phyloP scores from a whole-genome alignment of 2,329 filamentous ascomycete species.

The Penicillium hordei region DNA sequence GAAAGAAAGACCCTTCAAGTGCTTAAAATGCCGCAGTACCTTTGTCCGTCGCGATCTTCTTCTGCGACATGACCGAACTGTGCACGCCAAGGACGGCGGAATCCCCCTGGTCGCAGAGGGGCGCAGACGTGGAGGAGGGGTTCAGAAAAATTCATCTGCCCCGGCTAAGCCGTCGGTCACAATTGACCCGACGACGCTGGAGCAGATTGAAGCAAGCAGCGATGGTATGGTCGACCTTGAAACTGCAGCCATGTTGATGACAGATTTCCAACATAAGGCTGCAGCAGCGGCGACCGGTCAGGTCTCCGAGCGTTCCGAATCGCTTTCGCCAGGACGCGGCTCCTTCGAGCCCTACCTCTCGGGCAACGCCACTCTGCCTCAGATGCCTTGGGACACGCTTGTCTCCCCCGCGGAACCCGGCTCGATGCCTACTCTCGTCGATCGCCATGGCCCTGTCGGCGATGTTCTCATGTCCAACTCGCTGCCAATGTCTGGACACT shows the following conservation, averaged over 20 bases:
- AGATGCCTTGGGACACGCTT: slow-evolving; percentile 90
- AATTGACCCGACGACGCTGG: slow-evolving; percentile 80
- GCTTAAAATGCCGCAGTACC: slow-evolving; percentile 95
- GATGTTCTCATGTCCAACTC: slow-evolving; percentile 71
- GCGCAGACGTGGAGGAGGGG: slow-evolving; percentile 62
- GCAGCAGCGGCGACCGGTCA: slow-evolving; percentile 62
- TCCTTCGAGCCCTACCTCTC: slow-evolving; percentile 72
- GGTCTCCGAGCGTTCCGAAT: slow-evolving; percentile 54
- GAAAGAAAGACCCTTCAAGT: slow-evolving; percentile 98
- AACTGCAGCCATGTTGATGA: slow-evolving; percentile 97
- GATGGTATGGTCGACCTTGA: slow-evolving; percentile 94
- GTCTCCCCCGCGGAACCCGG: slow-evolving; percentile 66
- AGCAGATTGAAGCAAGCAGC: slow-evolving; percentile 88
- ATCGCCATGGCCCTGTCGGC: slow-evolving; percentile 59
- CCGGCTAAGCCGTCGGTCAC: slow-evolving; percentile 76
- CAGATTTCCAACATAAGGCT: slow-evolving; percentile 95
- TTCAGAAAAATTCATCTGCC: slow-evolving; percentile 39
- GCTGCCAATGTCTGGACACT: slow-evolving; percentile 65
- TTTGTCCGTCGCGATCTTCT: slow-evolving; percentile 97
- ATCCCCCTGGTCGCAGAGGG: slow-evolving; percentile 90
- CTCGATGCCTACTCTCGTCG: slow-evolving; percentile 65
- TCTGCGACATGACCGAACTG: slow-evolving; percentile 93
- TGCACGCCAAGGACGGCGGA: slow-evolving; percentile 97
- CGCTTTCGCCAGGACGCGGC: slow-evolving; percentile 68
- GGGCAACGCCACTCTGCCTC: slow-evolving; percentile 76